A percentile compares a stretch with the other conserved stretches of the same genome.
These are phyloP conservation scores for Malassezia yamatoensis DNA, from an alignment of 1,284 basidiomycete genomes.

Conservation along the genomic window DNA sequence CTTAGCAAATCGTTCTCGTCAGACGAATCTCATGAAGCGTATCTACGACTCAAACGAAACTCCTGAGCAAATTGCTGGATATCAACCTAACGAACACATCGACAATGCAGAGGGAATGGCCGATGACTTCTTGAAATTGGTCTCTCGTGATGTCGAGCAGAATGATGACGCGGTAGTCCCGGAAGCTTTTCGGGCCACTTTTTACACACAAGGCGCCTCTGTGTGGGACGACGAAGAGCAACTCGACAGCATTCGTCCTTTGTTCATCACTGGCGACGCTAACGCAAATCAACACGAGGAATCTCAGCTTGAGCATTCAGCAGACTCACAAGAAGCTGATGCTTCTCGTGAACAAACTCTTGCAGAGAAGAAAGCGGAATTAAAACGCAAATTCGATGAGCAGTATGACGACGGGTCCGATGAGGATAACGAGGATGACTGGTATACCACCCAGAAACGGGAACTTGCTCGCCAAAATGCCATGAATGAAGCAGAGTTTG, in stretches of 20 bases:
- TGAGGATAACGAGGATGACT: slow-evolving; percentile 28
- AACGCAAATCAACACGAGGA: slow-evolving; percentile 19
- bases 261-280: slow-evolving; percentile 75
- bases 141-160: slow-evolving; percentile 18
- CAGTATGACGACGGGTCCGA: slow-evolving; percentile 82
- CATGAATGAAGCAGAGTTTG: slow-evolving; percentile 78
- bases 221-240: slow-evolving; percentile 75
- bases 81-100: slow-evolving; percentile 16
- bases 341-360: slow-evolving; percentile 52
- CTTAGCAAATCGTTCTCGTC: slow-evolving; percentile 36
- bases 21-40: slow-evolving; percentile 69
- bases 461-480: slow-evolving; percentile 76
- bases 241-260: slow-evolving; percentile 70
- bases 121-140: slow-evolving; percentile 63
- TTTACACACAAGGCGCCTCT: slow-evolving; percentile 53
- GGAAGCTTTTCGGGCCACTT: slow-evolving; percentile 62
- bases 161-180: slow-evolving; percentile 48
- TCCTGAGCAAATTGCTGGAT: slow-evolving; percentile 59
- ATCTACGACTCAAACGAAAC: slow-evolving; percentile 67
- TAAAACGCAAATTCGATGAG: slow-evolving; percentile 92
- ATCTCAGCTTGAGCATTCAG: slow-evolving; percentile 49
- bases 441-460: slow-evolving; percentile 63
- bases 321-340: slow-evolving; percentile 28
- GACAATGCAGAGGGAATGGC: slow-evolving; percentile 31
- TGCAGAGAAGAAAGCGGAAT: slow-evolving; percentile 73